A percentile compares a stretch with the other conserved stretches of the same genome.
Evolutionary conservation across 2,329 filamentous ascomycete species (phyloP).

Genomic region (Achaetomium macrosporum): DNA sequence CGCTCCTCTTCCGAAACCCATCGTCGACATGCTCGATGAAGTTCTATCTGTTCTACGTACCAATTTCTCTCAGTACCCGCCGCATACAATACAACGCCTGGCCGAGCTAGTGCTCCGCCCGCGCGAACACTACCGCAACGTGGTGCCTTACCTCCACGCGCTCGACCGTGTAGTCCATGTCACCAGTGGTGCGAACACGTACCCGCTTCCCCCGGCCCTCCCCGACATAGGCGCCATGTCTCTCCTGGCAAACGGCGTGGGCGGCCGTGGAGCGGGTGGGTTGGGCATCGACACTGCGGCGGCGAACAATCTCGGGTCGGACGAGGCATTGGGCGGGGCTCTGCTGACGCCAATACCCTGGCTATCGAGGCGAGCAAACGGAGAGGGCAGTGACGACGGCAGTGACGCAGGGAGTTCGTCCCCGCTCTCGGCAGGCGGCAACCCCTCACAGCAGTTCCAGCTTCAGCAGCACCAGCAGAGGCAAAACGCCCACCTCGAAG

Average conservation of each 20-base stretch:
- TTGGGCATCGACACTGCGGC: constrained; percentile 31
- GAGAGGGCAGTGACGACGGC: constrained; percentile 22
- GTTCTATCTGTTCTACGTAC: constrained; percentile 56
- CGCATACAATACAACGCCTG: constrained; percentile 88
- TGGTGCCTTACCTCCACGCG: constrained; percentile 82
- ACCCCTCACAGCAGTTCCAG: constrained; percentile 4
- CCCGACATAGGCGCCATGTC: constrained; percentile 51
- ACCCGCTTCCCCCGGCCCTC: constrained; percentile 69
- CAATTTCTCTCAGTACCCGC: constrained; percentile 68
- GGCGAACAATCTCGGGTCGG: constrained; percentile 59
- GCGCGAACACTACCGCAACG: constrained; percentile 69
- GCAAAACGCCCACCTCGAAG: constrained; percentile 43
- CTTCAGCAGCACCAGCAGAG: constrained; percentile 16
- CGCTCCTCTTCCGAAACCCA: constrained; percentile 55
- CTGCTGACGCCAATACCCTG: constrained; percentile 91
- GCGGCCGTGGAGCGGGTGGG: constrained; percentile 32
- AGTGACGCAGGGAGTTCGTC: constrained; percentile 20
- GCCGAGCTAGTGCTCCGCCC: constrained; percentile 79
- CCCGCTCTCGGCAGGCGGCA: constrained; percentile 15
- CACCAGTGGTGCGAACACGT: constrained; percentile 72
- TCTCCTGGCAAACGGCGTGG: constrained; percentile 55
- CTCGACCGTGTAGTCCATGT: constrained; percentile 88
- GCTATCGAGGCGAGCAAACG: constrained; percentile 48
- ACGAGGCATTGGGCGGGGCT: constrained; percentile 85
- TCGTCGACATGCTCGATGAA: constrained; percentile 55